Percentiles rank a stretch among this genome's conserved stretches.
phyloP scores from a whole-genome alignment of 352 stramenopile genomes.

The Peronospora destructor region DNA sequence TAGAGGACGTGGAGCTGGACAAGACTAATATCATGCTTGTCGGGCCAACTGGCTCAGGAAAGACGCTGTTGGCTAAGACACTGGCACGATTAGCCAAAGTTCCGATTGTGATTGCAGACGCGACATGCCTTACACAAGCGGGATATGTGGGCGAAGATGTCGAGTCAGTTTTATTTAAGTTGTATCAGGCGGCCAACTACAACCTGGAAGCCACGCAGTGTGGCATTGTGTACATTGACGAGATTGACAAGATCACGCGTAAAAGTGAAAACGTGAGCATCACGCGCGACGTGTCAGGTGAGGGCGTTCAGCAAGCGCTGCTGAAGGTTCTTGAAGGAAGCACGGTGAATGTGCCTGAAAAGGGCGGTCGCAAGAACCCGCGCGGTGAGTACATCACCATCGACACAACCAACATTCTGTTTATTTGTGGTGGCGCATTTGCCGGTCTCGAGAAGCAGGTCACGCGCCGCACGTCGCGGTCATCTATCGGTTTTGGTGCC shows the following conservation, averaged over 20 bases:
- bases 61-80: conserved; percentile 96
- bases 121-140: conserved; percentile 95
- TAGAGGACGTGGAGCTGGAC: conserved; percentile 92
- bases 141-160: conserved; percentile 99
- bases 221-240: conserved; percentile 98
- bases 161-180: conserved; percentile 96
- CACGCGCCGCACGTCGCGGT: conserved; percentile 85
- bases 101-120: conserved; percentile 95
- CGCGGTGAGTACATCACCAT: conserved; percentile 96
- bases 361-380: conserved; percentile 94
- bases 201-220: conserved; percentile 93
- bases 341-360: conserved; percentile 96
- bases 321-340: conserved; percentile 99
- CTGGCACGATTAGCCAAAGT: conserved; percentile 94
- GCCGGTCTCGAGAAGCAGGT: conserved; percentile 93
- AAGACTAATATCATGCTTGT: conserved; percentile 97
- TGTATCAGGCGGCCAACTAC: conserved; percentile 95
- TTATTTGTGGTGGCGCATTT: conserved; percentile 98
- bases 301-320: conserved; percentile 97
- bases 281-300: conserved; percentile 95
- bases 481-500: conserved; percentile 96
- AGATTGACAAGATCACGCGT: conserved; percentile 97
- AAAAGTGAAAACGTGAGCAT: conserved; percentile 90
- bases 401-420: conserved; percentile 98
- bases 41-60: conserved; percentile 93